phyloP scores from a whole-genome alignment of 2,329 filamentous ascomycete genomes.

The Aspergillus neotritici region DNA sequence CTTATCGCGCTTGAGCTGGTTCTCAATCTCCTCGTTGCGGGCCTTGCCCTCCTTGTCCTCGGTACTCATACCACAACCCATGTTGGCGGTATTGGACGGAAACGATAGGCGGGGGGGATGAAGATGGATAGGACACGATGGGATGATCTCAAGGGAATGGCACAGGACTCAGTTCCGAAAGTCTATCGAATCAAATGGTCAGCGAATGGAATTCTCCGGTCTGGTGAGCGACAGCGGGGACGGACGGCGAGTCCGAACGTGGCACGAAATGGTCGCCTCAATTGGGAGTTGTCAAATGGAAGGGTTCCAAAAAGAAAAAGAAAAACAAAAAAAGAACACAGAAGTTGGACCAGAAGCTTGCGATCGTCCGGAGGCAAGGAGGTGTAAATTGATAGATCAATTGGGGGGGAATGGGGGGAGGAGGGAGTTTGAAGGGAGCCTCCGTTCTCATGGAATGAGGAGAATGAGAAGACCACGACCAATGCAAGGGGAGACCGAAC shows the following conservation, averaged over 20 bases:
- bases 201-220: slow-evolving; percentile 11
- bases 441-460: neutral
- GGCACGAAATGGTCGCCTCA: slow-evolving; percentile 7
- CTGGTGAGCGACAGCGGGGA: slow-evolving; percentile 3
- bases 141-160: slow-evolving; percentile 5
- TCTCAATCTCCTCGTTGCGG: slow-evolving; percentile 99
- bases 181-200: slow-evolving; percentile 8
- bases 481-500: too few species aligned
- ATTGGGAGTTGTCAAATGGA: neutral
- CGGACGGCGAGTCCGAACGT: slow-evolving; percentile 10
- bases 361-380: slow-evolving; percentile 16
- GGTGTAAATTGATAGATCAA: slow-evolving; percentile 10
- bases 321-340: slow-evolving; percentile 3
- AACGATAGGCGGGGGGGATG: slow-evolving; percentile 4
- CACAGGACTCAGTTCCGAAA: slow-evolving; percentile 1
- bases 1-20: slow-evolving; percentile 96
- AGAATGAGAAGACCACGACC: neutral
- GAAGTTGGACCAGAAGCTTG: neutral
- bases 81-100: slow-evolving; percentile 53
- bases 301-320: slow-evolving; percentile 7
- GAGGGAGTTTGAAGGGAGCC: neutral
- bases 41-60: slow-evolving; percentile 99
- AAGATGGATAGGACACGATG: slow-evolving; percentile 4
- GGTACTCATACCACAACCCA: slow-evolving; percentile 99
- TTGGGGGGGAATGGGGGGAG: neutral